Conservation (phyloP, 2,329 filamentous ascomycete species). For the Colletotrichum sp. region DNA sequence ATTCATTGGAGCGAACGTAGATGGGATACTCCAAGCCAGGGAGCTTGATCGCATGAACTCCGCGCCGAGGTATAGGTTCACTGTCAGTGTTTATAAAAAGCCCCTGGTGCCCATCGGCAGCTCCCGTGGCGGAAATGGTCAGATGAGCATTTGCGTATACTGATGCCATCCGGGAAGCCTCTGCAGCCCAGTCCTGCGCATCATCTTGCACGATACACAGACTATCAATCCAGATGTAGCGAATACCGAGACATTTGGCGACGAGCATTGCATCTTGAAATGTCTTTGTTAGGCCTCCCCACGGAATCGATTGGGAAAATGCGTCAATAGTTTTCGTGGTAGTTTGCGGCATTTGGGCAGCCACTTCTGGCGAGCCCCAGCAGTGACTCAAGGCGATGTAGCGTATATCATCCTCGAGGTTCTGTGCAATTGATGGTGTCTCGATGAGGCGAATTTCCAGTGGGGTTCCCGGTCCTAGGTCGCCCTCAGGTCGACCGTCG, state of each 20-base stretch:
- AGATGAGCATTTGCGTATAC: not conserved
- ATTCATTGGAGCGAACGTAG: no score
- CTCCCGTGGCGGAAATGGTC: not conserved
- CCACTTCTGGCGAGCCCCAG: not conserved
- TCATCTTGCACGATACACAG: not conserved
- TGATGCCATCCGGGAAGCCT: not conserved
- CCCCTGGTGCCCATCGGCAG: not conserved
- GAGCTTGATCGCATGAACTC: not conserved
- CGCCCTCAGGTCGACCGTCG: not conserved
- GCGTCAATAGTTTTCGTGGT: accelerated
- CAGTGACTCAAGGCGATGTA: not conserved
- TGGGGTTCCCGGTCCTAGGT: accelerated
- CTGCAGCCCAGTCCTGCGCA: not conserved
- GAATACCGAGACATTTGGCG: accelerated
- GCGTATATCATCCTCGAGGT: accelerated
- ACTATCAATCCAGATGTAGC: not conserved
- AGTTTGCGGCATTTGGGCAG: not conserved
- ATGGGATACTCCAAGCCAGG: not conserved
- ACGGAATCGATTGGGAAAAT: accelerated
- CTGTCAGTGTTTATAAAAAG: not conserved
- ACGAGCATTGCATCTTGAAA: not conserved
- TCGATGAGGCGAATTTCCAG: accelerated
- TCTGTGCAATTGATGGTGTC: not conserved
- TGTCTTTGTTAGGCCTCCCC: not conserved
- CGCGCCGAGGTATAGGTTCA: accelerated